phyloP scores from a whole-genome alignment of 495 filamentous ascomycete genomes.

The Aspergillus leporis region DNA sequence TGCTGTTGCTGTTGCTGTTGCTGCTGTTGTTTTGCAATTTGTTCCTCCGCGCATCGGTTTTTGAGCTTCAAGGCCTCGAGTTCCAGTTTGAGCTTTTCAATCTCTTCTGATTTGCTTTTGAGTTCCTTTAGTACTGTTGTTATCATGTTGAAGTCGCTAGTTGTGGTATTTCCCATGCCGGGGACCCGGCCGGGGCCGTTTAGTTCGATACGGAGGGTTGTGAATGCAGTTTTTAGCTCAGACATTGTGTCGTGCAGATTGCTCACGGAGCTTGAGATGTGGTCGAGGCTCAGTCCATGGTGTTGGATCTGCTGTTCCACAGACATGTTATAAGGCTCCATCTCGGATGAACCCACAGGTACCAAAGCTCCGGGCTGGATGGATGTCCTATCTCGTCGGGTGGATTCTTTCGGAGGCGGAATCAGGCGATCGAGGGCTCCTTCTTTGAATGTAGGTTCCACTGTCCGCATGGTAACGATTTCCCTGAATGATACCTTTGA shows the following conservation, averaged over 20 bases:
- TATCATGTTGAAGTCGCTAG: slow-evolving; percentile 42
- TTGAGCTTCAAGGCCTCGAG: slow-evolving; percentile 46
- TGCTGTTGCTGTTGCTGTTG: slow-evolving; percentile 13
- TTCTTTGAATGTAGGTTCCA: slow-evolving; percentile 42
- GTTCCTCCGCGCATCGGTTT: slow-evolving; percentile 40
- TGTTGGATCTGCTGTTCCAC: slow-evolving; percentile 44
- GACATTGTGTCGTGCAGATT: slow-evolving; percentile 48
- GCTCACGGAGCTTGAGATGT: slow-evolving; percentile 47
- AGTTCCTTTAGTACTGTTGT: slow-evolving; percentile 47
- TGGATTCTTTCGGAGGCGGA: slow-evolving; percentile 27
- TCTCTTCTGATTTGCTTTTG: slow-evolving; percentile 46
- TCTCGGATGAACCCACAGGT: slow-evolving; percentile 24
- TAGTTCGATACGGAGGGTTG: slow-evolving; percentile 43
- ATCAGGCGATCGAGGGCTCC: slow-evolving; percentile 36
- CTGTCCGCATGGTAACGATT: slow-evolving; percentile 47
- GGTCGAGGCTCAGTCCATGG: slow-evolving; percentile 44
- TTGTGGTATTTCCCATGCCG: slow-evolving; percentile 17
- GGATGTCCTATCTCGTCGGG: slow-evolving; percentile 20
- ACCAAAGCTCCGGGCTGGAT: slow-evolving; percentile 32
- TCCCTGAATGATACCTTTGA: slow-evolving; percentile 47
- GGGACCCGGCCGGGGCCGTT: slow-evolving; percentile 31
- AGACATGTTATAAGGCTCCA: slow-evolving; percentile 20
- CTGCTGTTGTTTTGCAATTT: slow-evolving; percentile 16
- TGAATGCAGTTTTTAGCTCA: slow-evolving; percentile 47
- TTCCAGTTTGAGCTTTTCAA: slow-evolving; percentile 47